phyloP scores from a whole-genome alignment of 2,329 filamentous ascomycete species.

The Thelonectria discophora region DNA sequence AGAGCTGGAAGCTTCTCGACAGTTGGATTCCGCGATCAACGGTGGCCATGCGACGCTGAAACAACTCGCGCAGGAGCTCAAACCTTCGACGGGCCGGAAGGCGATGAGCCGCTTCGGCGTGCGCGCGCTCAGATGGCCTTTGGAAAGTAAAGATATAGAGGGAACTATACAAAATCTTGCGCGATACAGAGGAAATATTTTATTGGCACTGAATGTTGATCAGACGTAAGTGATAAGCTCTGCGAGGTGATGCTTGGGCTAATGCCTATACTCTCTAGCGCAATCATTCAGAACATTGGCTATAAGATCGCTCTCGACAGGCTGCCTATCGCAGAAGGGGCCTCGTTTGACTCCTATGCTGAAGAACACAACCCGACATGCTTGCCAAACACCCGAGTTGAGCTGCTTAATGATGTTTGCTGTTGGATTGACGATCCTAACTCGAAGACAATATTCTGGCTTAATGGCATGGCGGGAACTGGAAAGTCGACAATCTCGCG shows the following conservation, averaged over 20 bases:
- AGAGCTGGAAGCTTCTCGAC: conserved; percentile 1
- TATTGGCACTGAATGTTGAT: conserved; percentile 46
- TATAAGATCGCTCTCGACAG: background rate
- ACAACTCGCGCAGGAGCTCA: conserved; percentile 16
- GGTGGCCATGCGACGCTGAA: background rate
- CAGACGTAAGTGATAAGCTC: conserved; percentile 43
- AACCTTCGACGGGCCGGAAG: no score
- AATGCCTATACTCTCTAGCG: no score
- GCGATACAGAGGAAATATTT: conserved; percentile 41
- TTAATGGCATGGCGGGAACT: no score
- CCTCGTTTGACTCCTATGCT: no score
- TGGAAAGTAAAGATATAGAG: conserved; percentile 41
- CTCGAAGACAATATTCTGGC: background rate
- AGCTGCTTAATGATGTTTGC: conserved; percentile 40
- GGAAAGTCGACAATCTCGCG: no score
- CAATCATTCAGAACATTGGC: background rate
- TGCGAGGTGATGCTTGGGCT: no score
- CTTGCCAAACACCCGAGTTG: conserved; percentile 42
- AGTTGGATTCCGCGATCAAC: conserved; percentile 4
- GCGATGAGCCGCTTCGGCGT: conserved; percentile 47
- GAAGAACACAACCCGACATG: conserved; percentile 49
- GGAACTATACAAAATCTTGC: conserved; percentile 41
- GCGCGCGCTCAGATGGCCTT: no score
- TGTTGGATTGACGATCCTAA: background rate
- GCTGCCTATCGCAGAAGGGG: conserved; percentile 36